Percentiles rank a stretch among this genome's conserved stretches.
phyloP scores from a whole-genome alignment of 257 asterid species.

The Gynochthodes officinalis region DNA sequence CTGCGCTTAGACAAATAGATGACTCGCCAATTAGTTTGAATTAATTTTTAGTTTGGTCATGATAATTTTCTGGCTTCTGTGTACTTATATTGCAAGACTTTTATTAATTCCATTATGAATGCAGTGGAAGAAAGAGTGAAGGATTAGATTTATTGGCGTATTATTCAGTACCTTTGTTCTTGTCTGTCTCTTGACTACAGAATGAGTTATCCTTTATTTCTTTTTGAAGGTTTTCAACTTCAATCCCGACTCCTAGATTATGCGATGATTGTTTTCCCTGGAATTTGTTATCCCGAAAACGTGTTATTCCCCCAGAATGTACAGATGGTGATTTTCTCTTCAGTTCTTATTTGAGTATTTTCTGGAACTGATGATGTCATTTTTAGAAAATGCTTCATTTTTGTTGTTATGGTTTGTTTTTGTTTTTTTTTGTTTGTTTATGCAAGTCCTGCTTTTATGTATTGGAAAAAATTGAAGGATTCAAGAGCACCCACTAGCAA shows the following conservation, averaged over 20 bases:
- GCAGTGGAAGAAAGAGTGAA: background rate
- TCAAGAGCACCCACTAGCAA: background rate
- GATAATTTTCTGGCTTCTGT: background rate
- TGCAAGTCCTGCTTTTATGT: background rate
- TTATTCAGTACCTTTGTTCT: constrained; percentile 3
- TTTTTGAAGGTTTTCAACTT: constrained; percentile 43
- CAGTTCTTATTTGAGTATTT: background rate
- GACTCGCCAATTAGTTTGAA: background rate
- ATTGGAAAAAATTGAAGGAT: background rate
- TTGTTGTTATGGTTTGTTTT: background rate
- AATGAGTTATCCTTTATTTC: constrained; percentile 32
- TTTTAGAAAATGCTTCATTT: constrained; percentile 3
- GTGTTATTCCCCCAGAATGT: constrained; percentile 47
- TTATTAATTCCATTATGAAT: background rate
- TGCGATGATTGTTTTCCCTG: constrained; percentile 55
- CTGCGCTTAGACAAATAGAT: constrained; percentile 27
- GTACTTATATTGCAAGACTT: background rate
- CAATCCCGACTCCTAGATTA: constrained; percentile 58
- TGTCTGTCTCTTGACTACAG: constrained; percentile 25
- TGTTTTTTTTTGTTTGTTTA: background rate
- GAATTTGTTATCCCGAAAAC: constrained; percentile 46
- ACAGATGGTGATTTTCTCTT: constrained; percentile 43
- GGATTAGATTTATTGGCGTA: background rate
- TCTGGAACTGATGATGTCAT: background rate
- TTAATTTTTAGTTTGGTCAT: background rate